phyloP scores from a whole-genome alignment of 1,139 yeast species.

The Wickerhamiella infanticola region DNA sequence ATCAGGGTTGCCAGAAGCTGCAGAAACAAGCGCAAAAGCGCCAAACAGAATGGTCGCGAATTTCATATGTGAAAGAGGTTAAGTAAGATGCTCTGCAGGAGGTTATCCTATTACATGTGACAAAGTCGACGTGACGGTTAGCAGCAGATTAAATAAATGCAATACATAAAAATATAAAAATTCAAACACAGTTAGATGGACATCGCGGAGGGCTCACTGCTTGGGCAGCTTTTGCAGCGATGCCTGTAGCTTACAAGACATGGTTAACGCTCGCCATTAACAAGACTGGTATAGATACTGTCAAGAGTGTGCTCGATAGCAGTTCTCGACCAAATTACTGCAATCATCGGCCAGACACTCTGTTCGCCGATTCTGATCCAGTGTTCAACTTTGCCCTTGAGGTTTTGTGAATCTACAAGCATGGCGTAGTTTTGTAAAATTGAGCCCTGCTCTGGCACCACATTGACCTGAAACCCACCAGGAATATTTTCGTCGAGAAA shows the following conservation, averaged over 20 bases:
- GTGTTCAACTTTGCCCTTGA: slow-evolving; percentile 57
- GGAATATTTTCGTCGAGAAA: slow-evolving; percentile 85
- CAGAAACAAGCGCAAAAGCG: slow-evolving; percentile 10
- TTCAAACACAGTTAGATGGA: not conserved
- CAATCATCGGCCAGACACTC: slow-evolving; percentile 85
- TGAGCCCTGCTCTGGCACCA: slow-evolving; percentile 71
- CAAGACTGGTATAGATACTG: slow-evolving; percentile 33
- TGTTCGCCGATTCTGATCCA: slow-evolving; percentile 88
- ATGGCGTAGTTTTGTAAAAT: slow-evolving; percentile 52
- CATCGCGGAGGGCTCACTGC: not conserved
- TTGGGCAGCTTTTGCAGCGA: not conserved
- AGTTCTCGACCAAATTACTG: slow-evolving; percentile 76
- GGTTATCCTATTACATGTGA: too few relatives aligned
- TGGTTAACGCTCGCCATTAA: not conserved
- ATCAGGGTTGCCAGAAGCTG: slow-evolving; percentile 1
- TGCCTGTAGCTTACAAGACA: not conserved
- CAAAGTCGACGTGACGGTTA: too few relatives aligned
- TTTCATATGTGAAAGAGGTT: not conserved
- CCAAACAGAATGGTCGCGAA: not conserved
- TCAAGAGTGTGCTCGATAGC: slow-evolving; percentile 82
- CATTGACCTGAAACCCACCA: slow-evolving; percentile 64
- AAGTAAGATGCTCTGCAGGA: not conserved
- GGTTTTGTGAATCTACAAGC: slow-evolving; percentile 57
- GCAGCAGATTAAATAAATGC: too few relatives aligned
- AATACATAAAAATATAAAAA: not conserved